A percentile compares a stretch with the other conserved stretches of the same genome.
Conservation (phyloP, 1,284 basidiomycete species). For the Apiotrichum sp. region DNA sequence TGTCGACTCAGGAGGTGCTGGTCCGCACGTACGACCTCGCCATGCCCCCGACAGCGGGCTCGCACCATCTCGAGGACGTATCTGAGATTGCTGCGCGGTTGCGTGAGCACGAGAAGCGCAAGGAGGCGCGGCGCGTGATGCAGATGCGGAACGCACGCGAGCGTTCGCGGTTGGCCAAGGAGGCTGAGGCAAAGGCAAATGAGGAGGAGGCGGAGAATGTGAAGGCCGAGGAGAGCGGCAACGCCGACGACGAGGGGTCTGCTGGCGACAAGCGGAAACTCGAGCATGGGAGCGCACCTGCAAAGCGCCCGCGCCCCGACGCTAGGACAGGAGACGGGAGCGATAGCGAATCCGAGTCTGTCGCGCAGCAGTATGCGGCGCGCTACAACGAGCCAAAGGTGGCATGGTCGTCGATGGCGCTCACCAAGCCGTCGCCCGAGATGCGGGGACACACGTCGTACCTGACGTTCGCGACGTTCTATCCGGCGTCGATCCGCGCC, state of each 20-base stretch:
- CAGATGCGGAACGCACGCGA: slow-evolving; percentile 58
- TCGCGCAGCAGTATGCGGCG: neutral
- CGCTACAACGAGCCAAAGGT: slow-evolving; percentile 22
- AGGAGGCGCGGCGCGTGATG: slow-evolving; percentile 69
- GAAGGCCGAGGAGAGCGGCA: slow-evolving; percentile 4
- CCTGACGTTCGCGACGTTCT: slow-evolving; percentile 75
- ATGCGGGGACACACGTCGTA: slow-evolving; percentile 90
- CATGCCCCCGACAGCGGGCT: slow-evolving; percentile 17
- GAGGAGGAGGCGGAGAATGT: slow-evolving; percentile 24
- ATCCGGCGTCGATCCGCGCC: slow-evolving; percentile 37
- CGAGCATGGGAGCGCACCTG: neutral
- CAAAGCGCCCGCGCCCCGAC: neutral
- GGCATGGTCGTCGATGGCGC: slow-evolving; percentile 18
- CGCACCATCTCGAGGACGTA: slow-evolving; percentile 54
- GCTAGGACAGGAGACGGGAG: neutral
- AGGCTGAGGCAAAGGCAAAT: neutral
- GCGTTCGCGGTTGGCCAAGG: slow-evolving; percentile 47
- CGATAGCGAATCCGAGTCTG: neutral
- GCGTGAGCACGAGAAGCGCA: slow-evolving; percentile 61
- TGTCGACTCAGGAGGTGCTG: slow-evolving; percentile 88
- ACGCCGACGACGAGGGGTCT: slow-evolving; percentile 6
- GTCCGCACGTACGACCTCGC: slow-evolving; percentile 75
- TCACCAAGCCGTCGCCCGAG: slow-evolving; percentile 62
- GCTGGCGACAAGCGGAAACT: slow-evolving; percentile 27
- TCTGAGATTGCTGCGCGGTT: slow-evolving; percentile 59